A percentile compares a stretch with the other conserved stretches of the same genome.
These are phyloP conservation scores for Pleurotus giganteus DNA, from an alignment of 768 basidiomycete species.

Conservation along the genomic window DNA sequence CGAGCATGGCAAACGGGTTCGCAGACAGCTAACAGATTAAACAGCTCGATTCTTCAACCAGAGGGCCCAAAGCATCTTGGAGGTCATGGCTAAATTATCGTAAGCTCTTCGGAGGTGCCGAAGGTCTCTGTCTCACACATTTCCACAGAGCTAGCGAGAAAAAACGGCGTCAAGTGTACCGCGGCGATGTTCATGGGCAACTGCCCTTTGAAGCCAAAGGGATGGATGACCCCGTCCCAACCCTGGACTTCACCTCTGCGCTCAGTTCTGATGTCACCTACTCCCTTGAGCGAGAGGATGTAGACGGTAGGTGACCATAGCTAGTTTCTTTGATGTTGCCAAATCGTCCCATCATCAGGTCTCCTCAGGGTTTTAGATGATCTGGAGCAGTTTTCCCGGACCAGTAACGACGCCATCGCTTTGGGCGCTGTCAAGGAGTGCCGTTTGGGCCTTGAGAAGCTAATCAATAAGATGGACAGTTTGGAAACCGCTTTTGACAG, in stretches of 20 bases:
- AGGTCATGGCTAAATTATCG: conserved; percentile 88
- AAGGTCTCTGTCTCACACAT: neutral
- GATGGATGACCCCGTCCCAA: conserved; percentile 78
- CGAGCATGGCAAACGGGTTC: neutral
- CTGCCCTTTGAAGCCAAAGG: conserved; percentile 84
- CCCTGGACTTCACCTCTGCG: conserved; percentile 74
- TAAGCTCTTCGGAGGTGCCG: conserved; percentile 34
- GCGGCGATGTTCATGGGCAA: conserved; percentile 79
- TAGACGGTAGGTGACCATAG: conserved; percentile 55
- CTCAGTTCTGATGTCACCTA: conserved; percentile 63
- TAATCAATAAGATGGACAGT: conserved; percentile 74
- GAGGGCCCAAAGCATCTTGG: conserved; percentile 75
- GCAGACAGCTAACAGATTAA: neutral
- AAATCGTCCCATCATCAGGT: conserved; percentile 33
- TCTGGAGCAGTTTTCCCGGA: conserved; percentile 54
- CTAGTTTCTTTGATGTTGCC: conserved; percentile 7
- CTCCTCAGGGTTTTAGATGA: conserved; percentile 64
- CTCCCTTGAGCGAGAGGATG: conserved; percentile 66
- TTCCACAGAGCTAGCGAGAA: conserved; percentile 63
- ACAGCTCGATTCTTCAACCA: conserved; percentile 79
- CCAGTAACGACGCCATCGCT: conserved; percentile 43
- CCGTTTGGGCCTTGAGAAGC: conserved; percentile 60
- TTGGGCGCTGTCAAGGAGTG: conserved; percentile 61
- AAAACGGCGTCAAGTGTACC: conserved; percentile 82
- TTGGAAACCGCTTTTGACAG: conserved; percentile 81